phyloP scores from a whole-genome alignment of 169 alveolate species.

The Plasmodium falciparum region DNA sequence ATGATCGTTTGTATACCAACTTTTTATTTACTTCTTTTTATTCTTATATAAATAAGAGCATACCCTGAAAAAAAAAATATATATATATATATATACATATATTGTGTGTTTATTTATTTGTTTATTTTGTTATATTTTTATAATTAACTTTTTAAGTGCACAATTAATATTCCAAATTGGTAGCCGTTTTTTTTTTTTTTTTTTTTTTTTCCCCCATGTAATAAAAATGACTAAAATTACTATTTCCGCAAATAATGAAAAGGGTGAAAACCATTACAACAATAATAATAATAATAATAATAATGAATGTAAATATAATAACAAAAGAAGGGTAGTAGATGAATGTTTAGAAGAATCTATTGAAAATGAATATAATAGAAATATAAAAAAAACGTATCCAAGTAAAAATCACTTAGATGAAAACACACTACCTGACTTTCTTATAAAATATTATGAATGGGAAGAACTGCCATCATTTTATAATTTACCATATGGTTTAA shows the following conservation, averaged over 20 bases:
- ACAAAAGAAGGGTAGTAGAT: slow-evolving; percentile 39
- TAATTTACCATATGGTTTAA: slow-evolving; percentile 72
- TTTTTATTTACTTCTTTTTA: too few relatives aligned
- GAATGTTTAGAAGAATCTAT: not conserved
- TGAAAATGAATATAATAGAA: slow-evolving; percentile 24
- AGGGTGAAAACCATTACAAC: not conserved
- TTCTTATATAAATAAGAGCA: too few relatives aligned
- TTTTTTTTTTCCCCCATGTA: too few relatives aligned
- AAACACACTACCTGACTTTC: slow-evolving; percentile 17
- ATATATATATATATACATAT: too few relatives aligned
- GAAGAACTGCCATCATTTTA: slow-evolving; percentile 26
- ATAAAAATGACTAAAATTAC: too few relatives aligned
- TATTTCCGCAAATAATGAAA: not conserved
- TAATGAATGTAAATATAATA: slow-evolving; percentile 3
- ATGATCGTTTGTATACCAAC: too few relatives aligned
- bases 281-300: not conserved
- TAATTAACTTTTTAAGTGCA: too few relatives aligned
- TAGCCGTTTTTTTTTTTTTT: too few relatives aligned
- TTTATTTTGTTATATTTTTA: too few relatives aligned
- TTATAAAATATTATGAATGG: slow-evolving; percentile 71
- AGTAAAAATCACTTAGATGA: slow-evolving; percentile 11
- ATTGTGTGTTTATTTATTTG: too few relatives aligned
- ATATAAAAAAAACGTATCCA: slow-evolving; percentile 24
- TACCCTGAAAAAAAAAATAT: too few relatives aligned
- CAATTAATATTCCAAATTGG: too few relatives aligned